Conservation (phyloP, 768 basidiomycete genomes). For the Trametes sanguinea region DNA sequence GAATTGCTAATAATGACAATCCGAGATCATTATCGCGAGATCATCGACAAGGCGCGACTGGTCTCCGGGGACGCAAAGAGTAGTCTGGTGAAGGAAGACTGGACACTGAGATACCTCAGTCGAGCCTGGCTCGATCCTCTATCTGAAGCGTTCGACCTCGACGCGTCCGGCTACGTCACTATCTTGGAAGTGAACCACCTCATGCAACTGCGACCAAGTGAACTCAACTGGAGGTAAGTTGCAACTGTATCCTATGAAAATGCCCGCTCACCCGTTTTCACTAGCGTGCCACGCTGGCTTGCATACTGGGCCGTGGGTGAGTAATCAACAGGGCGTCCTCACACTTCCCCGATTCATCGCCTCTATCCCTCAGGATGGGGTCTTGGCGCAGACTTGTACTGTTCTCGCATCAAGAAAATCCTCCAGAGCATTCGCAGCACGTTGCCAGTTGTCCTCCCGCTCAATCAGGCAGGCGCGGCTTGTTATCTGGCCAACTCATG, state of each 20-base stretch:
- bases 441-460: not conserved
- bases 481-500: not conserved
- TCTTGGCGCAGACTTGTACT: conserved; percentile 6
- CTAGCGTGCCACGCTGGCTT: conserved; percentile 34
- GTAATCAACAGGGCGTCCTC: not conserved
- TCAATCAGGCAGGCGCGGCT: not conserved
- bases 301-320: conserved; percentile 39
- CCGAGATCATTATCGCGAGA: conserved; percentile 38
- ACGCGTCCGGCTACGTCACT: conserved; percentile 39
- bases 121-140: conserved; percentile 35
- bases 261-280: not conserved
- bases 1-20: conserved; percentile 48
- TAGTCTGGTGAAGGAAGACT: conserved; percentile 27
- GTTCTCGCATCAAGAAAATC: not conserved
- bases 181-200: conserved; percentile 38
- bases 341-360: not conserved
- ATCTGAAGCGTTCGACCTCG: conserved; percentile 42
- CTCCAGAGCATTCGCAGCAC: not conserved
- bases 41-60: conserved; percentile 12
- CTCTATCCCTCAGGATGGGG: conserved; percentile 23
- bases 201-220: conserved; percentile 27
- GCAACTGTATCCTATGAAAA: not conserved
- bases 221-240: conserved; percentile 34
- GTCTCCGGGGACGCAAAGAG: not conserved
- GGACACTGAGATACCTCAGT: conserved; percentile 37